phyloP scores from a whole-genome alignment of 306 rosid genomes.

The peach (Prunus persica) region Prunus_persica_NCBIv2 NC_034010.1:4160001-4160500 shows the following conservation, averaged over 20 bases:
- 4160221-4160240: not conserved
- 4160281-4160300: not conserved
- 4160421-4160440: not conserved
- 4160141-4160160: not conserved
- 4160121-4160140: constrained; percentile 7
- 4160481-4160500: too few species aligned
- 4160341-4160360: not conserved
- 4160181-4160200: too few species aligned
- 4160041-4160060: constrained; percentile 85
- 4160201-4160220: too few species aligned
- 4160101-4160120: constrained; percentile 40
- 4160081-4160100: constrained; percentile 73
- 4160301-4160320: not conserved
- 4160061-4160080: constrained; percentile 79
- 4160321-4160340: not conserved
- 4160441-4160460: not conserved
- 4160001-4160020: constrained; percentile 89
- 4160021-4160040: constrained; percentile 81
- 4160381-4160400: not conserved
- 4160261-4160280: not conserved
- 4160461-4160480: not conserved
- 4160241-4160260: not conserved
- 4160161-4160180: too few species aligned
- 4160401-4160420: not conserved
- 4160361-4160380: not conserved